These are phyloP conservation scores for Pinus albicaulis DNA, from an alignment of 75 land plant species.

Conservation along the genomic window DNA sequence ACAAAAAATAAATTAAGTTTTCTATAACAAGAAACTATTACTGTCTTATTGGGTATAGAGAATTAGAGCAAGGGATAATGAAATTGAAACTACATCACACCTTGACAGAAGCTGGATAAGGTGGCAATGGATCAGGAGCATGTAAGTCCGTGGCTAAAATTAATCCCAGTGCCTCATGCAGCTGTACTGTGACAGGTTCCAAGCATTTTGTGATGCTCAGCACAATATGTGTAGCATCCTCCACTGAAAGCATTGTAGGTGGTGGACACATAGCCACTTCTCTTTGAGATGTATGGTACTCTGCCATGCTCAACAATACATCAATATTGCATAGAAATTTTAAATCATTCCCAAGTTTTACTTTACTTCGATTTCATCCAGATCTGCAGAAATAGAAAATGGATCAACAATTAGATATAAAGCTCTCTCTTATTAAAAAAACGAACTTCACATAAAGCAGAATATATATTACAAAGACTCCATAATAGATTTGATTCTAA, in stretches of 20 bases:
- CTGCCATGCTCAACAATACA: background rate
- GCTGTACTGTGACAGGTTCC: constrained; percentile 56
- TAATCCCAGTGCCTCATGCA: constrained; percentile 66
- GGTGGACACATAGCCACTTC: constrained; percentile 3
- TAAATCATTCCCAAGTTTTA: background rate
- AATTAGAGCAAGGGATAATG: background rate
- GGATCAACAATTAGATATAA: background rate
- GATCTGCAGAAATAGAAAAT: constrained; percentile 1
- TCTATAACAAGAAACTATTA: background rate
- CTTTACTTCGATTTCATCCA: no score
- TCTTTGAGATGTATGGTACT: background rate
- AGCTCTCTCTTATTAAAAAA: background rate
- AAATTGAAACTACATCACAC: constrained; percentile 20
- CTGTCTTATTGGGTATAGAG: background rate
- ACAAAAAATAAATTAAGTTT: background rate
- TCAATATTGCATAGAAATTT: background rate
- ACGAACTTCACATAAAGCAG: background rate
- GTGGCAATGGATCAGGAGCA: constrained; percentile 95
- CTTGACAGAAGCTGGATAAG: constrained; percentile 92
- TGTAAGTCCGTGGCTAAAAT: constrained; percentile 72
- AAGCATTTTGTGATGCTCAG: constrained; percentile 52
- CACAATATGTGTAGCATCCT: constrained; percentile 54
- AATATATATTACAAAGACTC: background rate
- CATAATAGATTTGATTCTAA: background rate
- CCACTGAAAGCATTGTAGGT: constrained; percentile 49